Conservation (phyloP, 768 basidiomycete species). For the Podaxis sp. region DNA sequence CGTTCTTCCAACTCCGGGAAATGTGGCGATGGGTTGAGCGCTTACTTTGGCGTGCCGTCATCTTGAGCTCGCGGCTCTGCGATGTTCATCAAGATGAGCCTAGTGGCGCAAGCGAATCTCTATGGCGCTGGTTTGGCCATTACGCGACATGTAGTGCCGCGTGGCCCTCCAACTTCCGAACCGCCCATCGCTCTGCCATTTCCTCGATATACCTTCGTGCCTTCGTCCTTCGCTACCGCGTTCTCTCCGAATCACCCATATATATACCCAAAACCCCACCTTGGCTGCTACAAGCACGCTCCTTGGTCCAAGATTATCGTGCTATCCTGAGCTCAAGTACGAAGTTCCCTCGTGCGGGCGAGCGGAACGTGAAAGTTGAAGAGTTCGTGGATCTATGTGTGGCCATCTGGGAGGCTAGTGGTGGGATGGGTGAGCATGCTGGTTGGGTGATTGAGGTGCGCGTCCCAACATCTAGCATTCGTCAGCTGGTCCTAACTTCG, state of each 20-base stretch:
- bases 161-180: conserved; percentile 80
- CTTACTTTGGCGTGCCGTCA: conserved; percentile 74
- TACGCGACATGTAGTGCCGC: conserved; percentile 58
- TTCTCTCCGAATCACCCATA: conserved; percentile 7
- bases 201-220: conserved; percentile 71
- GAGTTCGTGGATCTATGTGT: conserved; percentile 81
- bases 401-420: conserved; percentile 75
- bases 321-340: conserved; percentile 65
- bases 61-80: conserved; percentile 51
- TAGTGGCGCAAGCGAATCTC: conserved; percentile 22
- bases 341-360: conserved; percentile 76
- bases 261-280: conserved; percentile 29
- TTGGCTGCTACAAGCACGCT: conserved; percentile 65
- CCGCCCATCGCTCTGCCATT: conserved; percentile 69
- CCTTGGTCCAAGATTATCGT: conserved; percentile 68
- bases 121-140: conserved; percentile 62
- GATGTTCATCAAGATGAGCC: conserved; percentile 30
- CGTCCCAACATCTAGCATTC: conserved; percentile 16
- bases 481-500: background rate
- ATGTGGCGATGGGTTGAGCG: conserved; percentile 85
- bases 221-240: conserved; percentile 47
- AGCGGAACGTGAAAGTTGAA: conserved; percentile 73
- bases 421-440: conserved; percentile 55
- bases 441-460: conserved; percentile 82
- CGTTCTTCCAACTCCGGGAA: conserved; percentile 71